A percentile compares a stretch with the other conserved stretches of the same genome.
Conservation (phyloP, 2,329 filamentous ascomycete genomes). For the Cladophialophora bantiana region DNA sequence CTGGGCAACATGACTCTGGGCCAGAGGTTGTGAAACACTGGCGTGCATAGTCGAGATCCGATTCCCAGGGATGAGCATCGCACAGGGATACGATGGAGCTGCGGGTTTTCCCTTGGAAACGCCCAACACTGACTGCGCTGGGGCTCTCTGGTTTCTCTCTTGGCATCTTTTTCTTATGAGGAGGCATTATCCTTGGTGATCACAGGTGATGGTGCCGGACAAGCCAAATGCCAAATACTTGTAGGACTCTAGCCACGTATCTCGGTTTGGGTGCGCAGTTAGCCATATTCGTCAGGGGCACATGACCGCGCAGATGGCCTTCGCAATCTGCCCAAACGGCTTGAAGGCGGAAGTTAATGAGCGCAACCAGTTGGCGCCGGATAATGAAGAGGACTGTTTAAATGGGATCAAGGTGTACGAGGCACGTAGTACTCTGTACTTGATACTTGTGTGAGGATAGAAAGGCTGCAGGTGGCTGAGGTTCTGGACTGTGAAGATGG, state of each 20-base stretch:
- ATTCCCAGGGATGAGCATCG: background rate
- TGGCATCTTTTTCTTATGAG: background rate
- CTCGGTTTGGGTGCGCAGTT: background rate
- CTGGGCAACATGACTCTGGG: background rate
- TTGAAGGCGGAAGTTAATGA: background rate
- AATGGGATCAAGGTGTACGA: background rate
- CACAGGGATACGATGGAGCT: background rate
- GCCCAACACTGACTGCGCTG: background rate
- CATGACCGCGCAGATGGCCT: background rate
- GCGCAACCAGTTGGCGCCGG: background rate
- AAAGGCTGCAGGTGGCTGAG: background rate
- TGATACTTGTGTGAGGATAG: no score
- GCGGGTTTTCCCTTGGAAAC: background rate
- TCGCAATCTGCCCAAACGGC: background rate
- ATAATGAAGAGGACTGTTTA: background rate
- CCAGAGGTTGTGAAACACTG: conserved; percentile 14
- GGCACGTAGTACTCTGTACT: background rate
- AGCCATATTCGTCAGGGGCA: conserved; percentile 1
- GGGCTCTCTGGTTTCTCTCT: background rate
- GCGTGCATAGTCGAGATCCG: conserved; percentile 18
- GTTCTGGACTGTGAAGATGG: background rate
- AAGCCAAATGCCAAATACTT: background rate
- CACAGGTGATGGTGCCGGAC: background rate
- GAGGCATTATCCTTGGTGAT: background rate
- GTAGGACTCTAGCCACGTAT: background rate